Percentiles rank a stretch among this genome's conserved stretches.
Evolutionary conservation across 2,329 filamentous ascomycete species (phyloP).

Genomic region (Hypomyces rosellus): DNA sequence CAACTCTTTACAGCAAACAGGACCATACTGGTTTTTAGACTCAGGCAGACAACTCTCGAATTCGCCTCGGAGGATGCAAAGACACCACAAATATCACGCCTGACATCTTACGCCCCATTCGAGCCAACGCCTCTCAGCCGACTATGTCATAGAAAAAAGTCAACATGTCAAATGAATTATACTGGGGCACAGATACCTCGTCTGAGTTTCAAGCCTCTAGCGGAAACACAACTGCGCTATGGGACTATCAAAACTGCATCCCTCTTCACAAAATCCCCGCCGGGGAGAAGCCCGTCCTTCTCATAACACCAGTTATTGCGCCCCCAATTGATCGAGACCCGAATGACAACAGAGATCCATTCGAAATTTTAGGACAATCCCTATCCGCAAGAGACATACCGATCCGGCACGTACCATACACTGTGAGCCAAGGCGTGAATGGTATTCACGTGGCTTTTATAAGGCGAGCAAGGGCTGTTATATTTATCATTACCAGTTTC

Average conservation of each 20-base stretch:
- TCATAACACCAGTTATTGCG: conserved; percentile 52
- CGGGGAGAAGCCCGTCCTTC: conserved; percentile 50
- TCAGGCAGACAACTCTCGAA: no score
- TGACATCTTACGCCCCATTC: no score
- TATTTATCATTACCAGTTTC: conserved; percentile 54
- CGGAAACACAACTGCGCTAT: conserved; percentile 24
- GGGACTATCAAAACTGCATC: conserved; percentile 41
- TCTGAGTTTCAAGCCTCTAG: neutral
- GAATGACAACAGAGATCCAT: conserved; percentile 54
- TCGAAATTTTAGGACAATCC: conserved; percentile 62
- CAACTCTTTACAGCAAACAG: no score
- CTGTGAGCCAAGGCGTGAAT: conserved; percentile 56
- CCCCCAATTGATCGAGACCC: conserved; percentile 35
- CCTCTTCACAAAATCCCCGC: conserved; percentile 40
- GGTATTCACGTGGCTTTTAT: conserved; percentile 58
- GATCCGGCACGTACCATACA: conserved; percentile 68
- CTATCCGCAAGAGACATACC: conserved; percentile 53
- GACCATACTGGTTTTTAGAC: no score
- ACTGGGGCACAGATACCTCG: neutral
- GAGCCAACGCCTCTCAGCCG: neutral
- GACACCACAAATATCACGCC: no score
- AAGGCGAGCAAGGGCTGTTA: conserved; percentile 49
- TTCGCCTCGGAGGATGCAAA: no score
- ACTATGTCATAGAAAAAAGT: neutral
- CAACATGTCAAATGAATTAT: conserved; percentile 3